phyloP scores from a whole-genome alignment of 176 grass and related monocot species.

The Aegilops umbellulata region DNA sequence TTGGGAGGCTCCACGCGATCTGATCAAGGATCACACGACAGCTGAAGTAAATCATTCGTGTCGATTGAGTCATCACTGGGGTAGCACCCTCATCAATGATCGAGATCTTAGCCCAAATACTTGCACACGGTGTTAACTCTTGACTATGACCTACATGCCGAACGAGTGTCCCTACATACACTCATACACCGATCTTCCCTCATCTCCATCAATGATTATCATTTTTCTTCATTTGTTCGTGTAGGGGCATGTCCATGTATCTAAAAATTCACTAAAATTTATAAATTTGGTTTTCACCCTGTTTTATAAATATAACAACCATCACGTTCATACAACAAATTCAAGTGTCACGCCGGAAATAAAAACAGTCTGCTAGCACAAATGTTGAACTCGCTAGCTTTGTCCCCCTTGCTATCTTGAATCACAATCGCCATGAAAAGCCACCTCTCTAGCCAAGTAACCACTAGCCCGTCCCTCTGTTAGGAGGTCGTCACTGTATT shows the following conservation, averaged over 20 bases:
- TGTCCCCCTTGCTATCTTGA: too few relatives aligned
- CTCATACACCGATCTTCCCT: background rate
- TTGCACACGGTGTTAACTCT: background rate
- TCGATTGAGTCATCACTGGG: background rate
- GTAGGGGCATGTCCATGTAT: background rate
- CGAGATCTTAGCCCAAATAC: background rate
- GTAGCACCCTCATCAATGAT: background rate
- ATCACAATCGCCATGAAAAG: too few relatives aligned
- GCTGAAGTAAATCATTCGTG: background rate
- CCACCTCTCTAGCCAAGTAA: too few relatives aligned
- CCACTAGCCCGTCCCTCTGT: too few relatives aligned
- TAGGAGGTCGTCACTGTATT: too few relatives aligned
- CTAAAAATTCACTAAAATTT: background rate
- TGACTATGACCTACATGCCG: background rate
- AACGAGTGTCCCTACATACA: background rate
- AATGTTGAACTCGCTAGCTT: too few relatives aligned
- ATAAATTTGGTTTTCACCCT: too few relatives aligned
- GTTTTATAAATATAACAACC: too few relatives aligned
- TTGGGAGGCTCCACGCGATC: background rate
- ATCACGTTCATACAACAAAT: too few relatives aligned
- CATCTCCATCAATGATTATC: background rate
- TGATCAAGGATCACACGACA: background rate
- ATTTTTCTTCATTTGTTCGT: background rate
- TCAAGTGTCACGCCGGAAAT: too few relatives aligned
- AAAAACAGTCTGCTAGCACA: too few relatives aligned